phyloP scores from a whole-genome alignment of 2,329 filamentous ascomycete genomes.

The Alternaria metachromatica region DNA sequence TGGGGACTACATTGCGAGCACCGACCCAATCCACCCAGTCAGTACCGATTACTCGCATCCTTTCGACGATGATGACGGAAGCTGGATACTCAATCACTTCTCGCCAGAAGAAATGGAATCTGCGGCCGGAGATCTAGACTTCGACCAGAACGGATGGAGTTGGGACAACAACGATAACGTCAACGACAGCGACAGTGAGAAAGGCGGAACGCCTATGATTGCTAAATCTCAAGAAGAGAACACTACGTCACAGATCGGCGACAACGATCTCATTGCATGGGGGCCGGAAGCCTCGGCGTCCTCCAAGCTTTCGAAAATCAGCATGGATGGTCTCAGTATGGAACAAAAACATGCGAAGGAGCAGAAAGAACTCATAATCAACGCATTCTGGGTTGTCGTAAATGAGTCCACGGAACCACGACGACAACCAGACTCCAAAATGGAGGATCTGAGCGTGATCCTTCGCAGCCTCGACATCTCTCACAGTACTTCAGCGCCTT shows the following conservation, averaged over 20 bases:
- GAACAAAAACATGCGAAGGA: neutral
- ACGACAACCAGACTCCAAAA: neutral
- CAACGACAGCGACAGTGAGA: neutral
- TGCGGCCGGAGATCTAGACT: neutral
- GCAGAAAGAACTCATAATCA: slow-evolving; percentile 2
- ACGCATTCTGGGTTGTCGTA: slow-evolving; percentile 17
- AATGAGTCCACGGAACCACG: neutral
- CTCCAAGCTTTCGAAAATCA: neutral
- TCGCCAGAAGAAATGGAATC: slow-evolving; percentile 7
- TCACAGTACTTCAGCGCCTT: neutral
- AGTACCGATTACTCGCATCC: slow-evolving; percentile 20
- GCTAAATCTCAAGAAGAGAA: neutral
- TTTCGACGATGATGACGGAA: slow-evolving; percentile 14
- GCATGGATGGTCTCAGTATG: neutral
- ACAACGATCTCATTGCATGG: slow-evolving; percentile 6
- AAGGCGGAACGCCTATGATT: neutral
- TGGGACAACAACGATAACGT: slow-evolving; percentile 4
- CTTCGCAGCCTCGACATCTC: neutral
- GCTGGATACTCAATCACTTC: slow-evolving; percentile 16
- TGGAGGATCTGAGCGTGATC: neutral
- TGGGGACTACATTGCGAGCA: slow-evolving; percentile 24
- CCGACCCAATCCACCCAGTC: slow-evolving; percentile 34
- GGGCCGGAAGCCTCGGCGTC: neutral
- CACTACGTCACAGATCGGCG: neutral
- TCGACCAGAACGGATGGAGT: neutral